These are phyloP conservation scores for Zasmidium angulare DNA, from an alignment of 2,329 filamentous ascomycete genomes.

Conservation along the genomic window DNA sequence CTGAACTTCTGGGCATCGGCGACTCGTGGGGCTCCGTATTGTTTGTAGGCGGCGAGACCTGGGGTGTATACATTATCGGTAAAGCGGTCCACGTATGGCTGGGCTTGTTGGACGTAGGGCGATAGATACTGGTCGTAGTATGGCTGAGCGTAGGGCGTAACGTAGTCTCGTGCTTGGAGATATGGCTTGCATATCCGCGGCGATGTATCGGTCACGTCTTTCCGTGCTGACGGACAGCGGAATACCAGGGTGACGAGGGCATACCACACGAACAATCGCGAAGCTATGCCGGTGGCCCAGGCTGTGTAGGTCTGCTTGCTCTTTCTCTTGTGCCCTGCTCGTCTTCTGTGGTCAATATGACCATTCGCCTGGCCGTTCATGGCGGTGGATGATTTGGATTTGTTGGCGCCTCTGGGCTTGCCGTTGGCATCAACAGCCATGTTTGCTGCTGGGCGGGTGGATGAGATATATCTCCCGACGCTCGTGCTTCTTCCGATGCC, in stretches of 20 bases:
- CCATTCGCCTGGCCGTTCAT: conserved; percentile 24
- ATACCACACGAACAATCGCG: conserved; percentile 78
- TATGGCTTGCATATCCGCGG: conserved; percentile 84
- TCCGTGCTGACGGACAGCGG: conserved; percentile 71
- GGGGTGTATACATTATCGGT: conserved; percentile 67
- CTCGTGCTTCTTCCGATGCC: neutral
- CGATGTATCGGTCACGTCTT: conserved; percentile 66
- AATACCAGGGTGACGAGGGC: conserved; percentile 77
- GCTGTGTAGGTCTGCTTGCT: conserved; percentile 19
- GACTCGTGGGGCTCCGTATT: conserved; percentile 73
- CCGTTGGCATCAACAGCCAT: conserved; percentile 6
- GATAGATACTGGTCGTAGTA: conserved; percentile 84
- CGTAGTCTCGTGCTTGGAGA: conserved; percentile 61
- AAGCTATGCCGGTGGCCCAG: conserved; percentile 29
- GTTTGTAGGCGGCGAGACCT: conserved; percentile 59
- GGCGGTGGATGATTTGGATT: conserved; percentile 1
- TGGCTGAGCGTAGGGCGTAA: conserved; percentile 74
- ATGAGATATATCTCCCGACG: neutral
- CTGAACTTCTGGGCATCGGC: conserved; percentile 66
- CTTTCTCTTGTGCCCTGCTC: conserved; percentile 17
- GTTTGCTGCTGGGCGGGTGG: neutral
- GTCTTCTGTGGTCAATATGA: conserved; percentile 1
- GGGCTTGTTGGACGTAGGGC: conserved; percentile 73
- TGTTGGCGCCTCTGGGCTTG: conserved; percentile 9
- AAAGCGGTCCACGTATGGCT: conserved; percentile 66